These are phyloP conservation scores for Aspergillus biplanus DNA, from an alignment of 495 filamentous ascomycete species.

Conservation along the genomic window DNA sequence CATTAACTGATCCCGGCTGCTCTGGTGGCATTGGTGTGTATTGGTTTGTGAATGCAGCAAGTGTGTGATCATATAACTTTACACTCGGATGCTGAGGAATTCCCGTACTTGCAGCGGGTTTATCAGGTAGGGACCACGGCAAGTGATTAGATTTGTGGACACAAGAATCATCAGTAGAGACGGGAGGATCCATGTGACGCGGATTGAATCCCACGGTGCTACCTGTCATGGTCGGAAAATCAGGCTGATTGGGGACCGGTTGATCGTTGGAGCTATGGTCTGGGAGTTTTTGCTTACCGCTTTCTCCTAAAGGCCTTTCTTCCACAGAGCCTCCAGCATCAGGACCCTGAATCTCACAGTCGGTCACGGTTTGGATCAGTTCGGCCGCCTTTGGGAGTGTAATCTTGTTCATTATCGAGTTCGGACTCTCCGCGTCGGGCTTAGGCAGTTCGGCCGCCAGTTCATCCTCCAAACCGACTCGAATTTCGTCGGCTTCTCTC, in stretches of 20 bases:
- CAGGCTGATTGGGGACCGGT: not conserved
- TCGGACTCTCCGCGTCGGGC: constrained; percentile 18
- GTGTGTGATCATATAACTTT: constrained; percentile 19
- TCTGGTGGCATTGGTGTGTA: not conserved
- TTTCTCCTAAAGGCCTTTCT: not conserved
- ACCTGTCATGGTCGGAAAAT: not conserved
- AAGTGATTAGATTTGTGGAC: not conserved
- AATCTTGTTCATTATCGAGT: not conserved
- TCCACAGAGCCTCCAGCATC: not conserved
- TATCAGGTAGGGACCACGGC: constrained; percentile 4
- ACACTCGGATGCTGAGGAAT: constrained; percentile 12
- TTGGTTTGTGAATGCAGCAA: not conserved
- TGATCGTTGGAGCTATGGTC: not conserved
- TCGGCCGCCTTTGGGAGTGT: not conserved
- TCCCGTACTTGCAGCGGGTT: not conserved
- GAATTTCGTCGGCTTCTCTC: constrained; percentile 10
- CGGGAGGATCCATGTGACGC: not conserved
- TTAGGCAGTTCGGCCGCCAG: constrained; percentile 12
- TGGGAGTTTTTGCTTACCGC: not conserved
- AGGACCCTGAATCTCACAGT: not conserved
- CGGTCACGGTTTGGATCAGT: not conserved
- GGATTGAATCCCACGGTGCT: not conserved
- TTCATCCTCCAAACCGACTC: constrained; percentile 8
- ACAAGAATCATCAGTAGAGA: not conserved
- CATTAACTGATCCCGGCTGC: not conserved